phyloP scores from a whole-genome alignment of 257 asterid genomes.

The Ehretia macrophylla region DNA sequence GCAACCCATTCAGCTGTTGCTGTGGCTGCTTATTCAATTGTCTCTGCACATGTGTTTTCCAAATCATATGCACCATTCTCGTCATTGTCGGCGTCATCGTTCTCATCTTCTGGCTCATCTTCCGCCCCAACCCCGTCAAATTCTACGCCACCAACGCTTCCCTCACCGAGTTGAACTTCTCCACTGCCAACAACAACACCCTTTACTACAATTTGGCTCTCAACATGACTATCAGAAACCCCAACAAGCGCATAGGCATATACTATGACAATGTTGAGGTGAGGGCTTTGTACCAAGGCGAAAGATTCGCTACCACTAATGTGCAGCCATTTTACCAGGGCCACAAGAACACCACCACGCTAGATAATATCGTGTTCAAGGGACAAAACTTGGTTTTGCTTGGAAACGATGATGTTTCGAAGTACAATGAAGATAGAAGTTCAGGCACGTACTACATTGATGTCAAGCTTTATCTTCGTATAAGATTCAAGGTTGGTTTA shows the following conservation, averaged over 20 bases:
- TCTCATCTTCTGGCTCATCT: constrained; percentile 50
- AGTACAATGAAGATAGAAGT: constrained; percentile 29
- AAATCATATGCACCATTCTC: constrained; percentile 51
- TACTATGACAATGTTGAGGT: constrained; percentile 88
- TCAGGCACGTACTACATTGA: constrained; percentile 43
- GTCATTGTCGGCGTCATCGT: constrained; percentile 36
- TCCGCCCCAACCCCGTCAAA: constrained; percentile 75
- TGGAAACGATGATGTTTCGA: constrained; percentile 27
- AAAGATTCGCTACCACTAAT: constrained; percentile 26
- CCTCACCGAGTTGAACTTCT: constrained; percentile 50
- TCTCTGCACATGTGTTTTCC: constrained; percentile 70
- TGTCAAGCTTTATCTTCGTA: constrained; percentile 45
- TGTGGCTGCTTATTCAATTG: constrained; percentile 63
- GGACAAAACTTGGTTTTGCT: constrained; percentile 34
- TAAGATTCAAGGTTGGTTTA: constrained; percentile 48
- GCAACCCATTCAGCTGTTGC: constrained; percentile 76
- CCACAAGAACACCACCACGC: constrained; percentile 42
- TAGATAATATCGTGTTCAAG: constrained; percentile 33
- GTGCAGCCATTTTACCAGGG: constrained; percentile 58
- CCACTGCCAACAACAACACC: constrained; percentile 45
- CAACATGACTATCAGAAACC: constrained; percentile 69
- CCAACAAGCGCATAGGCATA: constrained; percentile 75
- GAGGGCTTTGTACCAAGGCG: constrained; percentile 56
- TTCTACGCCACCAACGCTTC: constrained; percentile 60
- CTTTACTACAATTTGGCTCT: constrained; percentile 59